These are phyloP conservation scores for Balakata baccata DNA, from an alignment of 345 rosid genomes.

Conservation along the genomic window DNA sequence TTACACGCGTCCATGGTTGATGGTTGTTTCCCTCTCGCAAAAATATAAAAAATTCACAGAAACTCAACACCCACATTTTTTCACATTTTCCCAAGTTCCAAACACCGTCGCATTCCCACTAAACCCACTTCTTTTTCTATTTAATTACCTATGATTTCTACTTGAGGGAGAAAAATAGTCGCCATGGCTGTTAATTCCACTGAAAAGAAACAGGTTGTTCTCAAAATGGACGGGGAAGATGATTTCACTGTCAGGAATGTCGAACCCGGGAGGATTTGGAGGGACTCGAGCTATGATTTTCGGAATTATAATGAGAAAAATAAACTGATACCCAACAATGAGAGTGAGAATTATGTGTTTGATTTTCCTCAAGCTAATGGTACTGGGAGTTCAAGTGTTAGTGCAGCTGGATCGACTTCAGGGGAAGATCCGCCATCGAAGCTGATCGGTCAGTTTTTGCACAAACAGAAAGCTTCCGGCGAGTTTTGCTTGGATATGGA, in stretches of 20 bases:
- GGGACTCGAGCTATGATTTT: slow-evolving; percentile 60
- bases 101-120: no score
- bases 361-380: slow-evolving; percentile 29
- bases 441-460: slow-evolving; percentile 67
- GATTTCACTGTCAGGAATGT: slow-evolving; percentile 10
- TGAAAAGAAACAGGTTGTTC: slow-evolving; percentile 36
- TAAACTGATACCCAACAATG: slow-evolving; percentile 16
- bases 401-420: background rate
- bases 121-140: no score
- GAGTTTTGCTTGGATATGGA: slow-evolving; percentile 73
- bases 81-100: no score
- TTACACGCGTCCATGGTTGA: no score
- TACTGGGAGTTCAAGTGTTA: background rate
- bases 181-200: slow-evolving; percentile 40
- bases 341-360: slow-evolving; percentile 17
- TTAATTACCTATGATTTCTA: no score
- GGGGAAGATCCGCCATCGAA: slow-evolving; percentile 61
- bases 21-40: no score
- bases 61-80: no score
- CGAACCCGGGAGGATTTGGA: slow-evolving; percentile 40
- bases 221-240: slow-evolving; percentile 34
- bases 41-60: no score
- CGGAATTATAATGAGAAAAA: slow-evolving; percentile 29
- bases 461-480: slow-evolving; percentile 67
- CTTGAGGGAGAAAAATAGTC: no score